phyloP scores from a whole-genome alignment of 495 filamentous ascomycete genomes.

The Penicillium bovifimosum region DNA sequence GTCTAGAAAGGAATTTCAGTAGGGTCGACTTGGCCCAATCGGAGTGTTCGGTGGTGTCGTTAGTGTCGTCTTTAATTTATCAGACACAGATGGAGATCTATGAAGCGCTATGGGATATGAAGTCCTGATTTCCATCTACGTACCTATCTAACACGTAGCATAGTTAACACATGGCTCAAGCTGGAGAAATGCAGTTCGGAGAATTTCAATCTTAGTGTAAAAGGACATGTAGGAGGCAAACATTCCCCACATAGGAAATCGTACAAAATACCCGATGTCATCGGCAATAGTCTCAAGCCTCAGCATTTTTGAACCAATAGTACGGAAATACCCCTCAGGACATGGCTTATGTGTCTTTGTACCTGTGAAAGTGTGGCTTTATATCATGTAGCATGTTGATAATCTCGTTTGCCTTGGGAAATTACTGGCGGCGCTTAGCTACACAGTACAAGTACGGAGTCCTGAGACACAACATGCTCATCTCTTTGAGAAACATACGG shows the following conservation, averaged over 20 bases:
- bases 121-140: not conserved
- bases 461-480: too few species aligned
- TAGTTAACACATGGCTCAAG: not conserved
- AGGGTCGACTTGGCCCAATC: not conserved
- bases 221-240: not conserved
- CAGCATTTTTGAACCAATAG: not conserved
- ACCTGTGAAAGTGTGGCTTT: not conserved
- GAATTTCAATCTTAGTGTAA: not conserved
- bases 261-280: constrained; percentile 5
- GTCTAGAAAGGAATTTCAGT: not conserved
- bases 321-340: not conserved
- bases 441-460: too few species aligned
- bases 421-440: not conserved
- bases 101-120: not conserved
- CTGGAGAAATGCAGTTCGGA: not conserved
- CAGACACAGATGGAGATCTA: not conserved
- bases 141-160: not conserved
- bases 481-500: too few species aligned
- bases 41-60: not conserved
- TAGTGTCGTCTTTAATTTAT: not conserved
- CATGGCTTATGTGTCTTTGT: not conserved
- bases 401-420: not conserved
- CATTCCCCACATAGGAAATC: not conserved
- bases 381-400: not conserved
- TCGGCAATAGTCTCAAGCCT: constrained; percentile 2